Evolutionary conservation across 1,284 basidiomycete species (phyloP).

Genomic region (Malassezia dermatis): DNA sequence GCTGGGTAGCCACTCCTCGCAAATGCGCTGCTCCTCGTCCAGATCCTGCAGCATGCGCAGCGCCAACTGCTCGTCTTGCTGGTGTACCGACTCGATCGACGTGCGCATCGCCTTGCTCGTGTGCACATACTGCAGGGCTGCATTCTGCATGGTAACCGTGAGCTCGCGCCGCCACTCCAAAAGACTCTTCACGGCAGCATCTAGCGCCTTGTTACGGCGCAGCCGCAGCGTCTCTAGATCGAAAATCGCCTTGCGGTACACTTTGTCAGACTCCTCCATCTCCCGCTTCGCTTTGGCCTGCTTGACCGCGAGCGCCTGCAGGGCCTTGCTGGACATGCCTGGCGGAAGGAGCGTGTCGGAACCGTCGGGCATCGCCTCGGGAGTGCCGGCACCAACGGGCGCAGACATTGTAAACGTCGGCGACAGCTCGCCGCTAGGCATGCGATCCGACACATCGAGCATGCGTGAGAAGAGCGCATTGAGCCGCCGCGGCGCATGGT

Average conservation of each 20-base stretch:
- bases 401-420: not conserved
- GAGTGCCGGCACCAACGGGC: not conserved
- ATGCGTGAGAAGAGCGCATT: slow-evolving; percentile 40
- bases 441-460: slow-evolving; percentile 25
- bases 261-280: slow-evolving; percentile 59
- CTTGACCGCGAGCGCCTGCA: slow-evolving; percentile 33
- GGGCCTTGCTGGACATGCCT: slow-evolving; percentile 7
- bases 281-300: slow-evolving; percentile 37
- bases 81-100: slow-evolving; percentile 27
- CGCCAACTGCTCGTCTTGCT: slow-evolving; percentile 54
- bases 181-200: slow-evolving; percentile 71
- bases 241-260: slow-evolving; percentile 81
- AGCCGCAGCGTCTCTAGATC: slow-evolving; percentile 79
- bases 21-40: slow-evolving; percentile 51
- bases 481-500: slow-evolving; percentile 40
- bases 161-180: slow-evolving; percentile 69
- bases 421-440: not conserved
- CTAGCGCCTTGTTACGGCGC: slow-evolving; percentile 67
- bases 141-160: slow-evolving; percentile 53
- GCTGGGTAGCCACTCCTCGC: slow-evolving; percentile 53
- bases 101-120: slow-evolving; percentile 22
- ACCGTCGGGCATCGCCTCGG: not conserved
- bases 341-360: not conserved
- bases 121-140: slow-evolving; percentile 29
- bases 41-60: slow-evolving; percentile 67